phyloP scores from a whole-genome alignment of 2,329 filamentous ascomycete genomes.

The Epichloe coenophiala region DNA sequence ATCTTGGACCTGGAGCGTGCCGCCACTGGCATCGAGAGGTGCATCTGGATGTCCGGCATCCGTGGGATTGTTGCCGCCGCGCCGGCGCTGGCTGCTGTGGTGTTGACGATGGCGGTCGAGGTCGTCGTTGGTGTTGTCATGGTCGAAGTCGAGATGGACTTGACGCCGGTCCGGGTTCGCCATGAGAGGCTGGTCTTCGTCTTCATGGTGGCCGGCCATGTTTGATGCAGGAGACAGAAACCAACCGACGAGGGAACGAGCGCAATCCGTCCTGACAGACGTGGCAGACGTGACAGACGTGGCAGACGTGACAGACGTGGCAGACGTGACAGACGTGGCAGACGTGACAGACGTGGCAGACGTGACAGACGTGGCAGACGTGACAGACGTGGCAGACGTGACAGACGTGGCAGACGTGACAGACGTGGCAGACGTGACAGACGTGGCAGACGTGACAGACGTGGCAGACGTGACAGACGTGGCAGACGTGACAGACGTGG shows the following conservation, averaged over 20 bases:
- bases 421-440: too few relatives aligned
- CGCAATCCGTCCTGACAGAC: background rate
- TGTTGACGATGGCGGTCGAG: background rate
- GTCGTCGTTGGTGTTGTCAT: constrained; percentile 1
- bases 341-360: too few relatives aligned
- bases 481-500: too few relatives aligned
- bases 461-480: too few relatives aligned
- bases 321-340: too few relatives aligned
- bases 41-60: constrained; percentile 26
- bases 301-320: too few relatives aligned
- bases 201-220: constrained; percentile 20
- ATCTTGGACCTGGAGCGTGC: constrained; percentile 31
- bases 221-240: constrained; percentile 5
- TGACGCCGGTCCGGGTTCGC: constrained; percentile 20
- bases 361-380: too few relatives aligned
- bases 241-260: background rate
- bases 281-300: too few relatives aligned
- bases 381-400: too few relatives aligned
- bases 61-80: background rate
- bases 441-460: too few relatives aligned
- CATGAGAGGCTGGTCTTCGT: constrained; percentile 27
- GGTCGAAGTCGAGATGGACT: constrained; percentile 12
- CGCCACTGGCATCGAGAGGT: constrained; percentile 22
- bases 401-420: too few relatives aligned
- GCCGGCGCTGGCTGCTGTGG: constrained; percentile 6